Percentiles rank a stretch among this genome's conserved stretches.
Conservation (phyloP, 2,329 filamentous ascomycete species). For the Penicillium crustosum region DNA sequence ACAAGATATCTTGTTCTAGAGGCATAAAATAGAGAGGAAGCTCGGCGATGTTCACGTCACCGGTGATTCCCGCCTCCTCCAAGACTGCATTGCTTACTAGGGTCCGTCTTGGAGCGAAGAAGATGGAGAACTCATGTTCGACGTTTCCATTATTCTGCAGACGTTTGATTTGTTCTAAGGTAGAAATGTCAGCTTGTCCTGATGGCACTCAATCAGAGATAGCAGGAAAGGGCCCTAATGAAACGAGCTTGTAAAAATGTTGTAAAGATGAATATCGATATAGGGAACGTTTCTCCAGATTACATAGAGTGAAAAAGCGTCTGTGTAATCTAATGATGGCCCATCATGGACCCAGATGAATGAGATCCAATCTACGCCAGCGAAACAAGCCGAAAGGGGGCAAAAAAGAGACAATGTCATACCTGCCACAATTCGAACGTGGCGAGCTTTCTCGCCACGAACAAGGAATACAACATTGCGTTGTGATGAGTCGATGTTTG, state of each 20-base stretch:
- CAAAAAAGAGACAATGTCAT: conserved; percentile 41
- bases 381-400: conserved; percentile 7
- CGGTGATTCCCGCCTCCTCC: conserved; percentile 88
- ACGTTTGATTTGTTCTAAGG: conserved; percentile 81
- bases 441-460: conserved; percentile 80
- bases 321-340: conserved; percentile 62
- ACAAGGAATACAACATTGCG: conserved; percentile 93
- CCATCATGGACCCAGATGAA: conserved; percentile 29
- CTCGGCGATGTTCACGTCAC: conserved; percentile 86
- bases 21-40: conserved; percentile 88
- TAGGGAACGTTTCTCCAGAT: conserved; percentile 57
- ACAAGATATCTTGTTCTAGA: conserved; percentile 85
- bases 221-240: conserved; percentile 45
- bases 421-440: conserved; percentile 88
- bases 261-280: conserved; percentile 34
- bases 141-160: conserved; percentile 83
- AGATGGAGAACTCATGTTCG: conserved; percentile 93
- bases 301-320: conserved; percentile 52
- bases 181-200: conserved; percentile 58
- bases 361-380: neutral
- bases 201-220: conserved; percentile 50
- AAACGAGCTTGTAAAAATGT: conserved; percentile 37
- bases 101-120: conserved; percentile 92
- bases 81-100: conserved; percentile 87
- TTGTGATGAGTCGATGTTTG: conserved; percentile 91